These are phyloP conservation scores for Alternaria solani DNA, from an alignment of 2,329 filamentous ascomycete genomes.

Conservation along the genomic window DNA sequence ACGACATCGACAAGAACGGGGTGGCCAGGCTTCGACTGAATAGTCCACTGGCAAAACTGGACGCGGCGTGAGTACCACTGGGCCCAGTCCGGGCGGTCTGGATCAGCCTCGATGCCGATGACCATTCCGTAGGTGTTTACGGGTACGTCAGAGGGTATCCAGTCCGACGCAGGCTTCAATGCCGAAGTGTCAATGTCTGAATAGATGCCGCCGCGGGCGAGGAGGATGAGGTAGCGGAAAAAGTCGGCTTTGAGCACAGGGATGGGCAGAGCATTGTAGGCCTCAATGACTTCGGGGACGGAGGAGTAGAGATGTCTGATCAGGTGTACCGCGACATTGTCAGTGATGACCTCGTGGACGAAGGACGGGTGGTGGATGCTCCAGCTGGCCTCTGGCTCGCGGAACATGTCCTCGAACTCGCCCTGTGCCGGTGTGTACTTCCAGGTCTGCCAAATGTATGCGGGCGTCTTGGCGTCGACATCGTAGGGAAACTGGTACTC, in stretches of 20 bases:
- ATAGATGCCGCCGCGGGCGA: slow-evolving; percentile 83
- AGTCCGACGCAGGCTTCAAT: slow-evolving; percentile 82
- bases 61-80: slow-evolving; percentile 96
- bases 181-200: slow-evolving; percentile 84
- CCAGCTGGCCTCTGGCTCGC: slow-evolving; percentile 89
- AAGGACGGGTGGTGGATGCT: slow-evolving; percentile 86
- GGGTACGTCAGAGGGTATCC: slow-evolving; percentile 83
- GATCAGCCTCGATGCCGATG: slow-evolving; percentile 95
- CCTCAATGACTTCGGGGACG: slow-evolving; percentile 59
- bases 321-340: slow-evolving; percentile 81
- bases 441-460: slow-evolving; percentile 99
- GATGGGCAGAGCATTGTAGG: slow-evolving; percentile 58
- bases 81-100: slow-evolving; percentile 89
- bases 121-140: slow-evolving; percentile 82
- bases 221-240: slow-evolving; percentile 73
- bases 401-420: slow-evolving; percentile 77
- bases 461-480: slow-evolving; percentile 85
- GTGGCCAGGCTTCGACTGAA: slow-evolving; percentile 93
- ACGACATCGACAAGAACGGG: slow-evolving; percentile 90
- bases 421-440: slow-evolving; percentile 81
- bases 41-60: slow-evolving; percentile 99
- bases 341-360: slow-evolving; percentile 96
- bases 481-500: slow-evolving; percentile 96
- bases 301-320: slow-evolving; percentile 87
- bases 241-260: slow-evolving; percentile 70